Evolutionary conservation across 305 asterid genomes (phyloP).

Genomic region (Fraxinus sp.): DNA sequence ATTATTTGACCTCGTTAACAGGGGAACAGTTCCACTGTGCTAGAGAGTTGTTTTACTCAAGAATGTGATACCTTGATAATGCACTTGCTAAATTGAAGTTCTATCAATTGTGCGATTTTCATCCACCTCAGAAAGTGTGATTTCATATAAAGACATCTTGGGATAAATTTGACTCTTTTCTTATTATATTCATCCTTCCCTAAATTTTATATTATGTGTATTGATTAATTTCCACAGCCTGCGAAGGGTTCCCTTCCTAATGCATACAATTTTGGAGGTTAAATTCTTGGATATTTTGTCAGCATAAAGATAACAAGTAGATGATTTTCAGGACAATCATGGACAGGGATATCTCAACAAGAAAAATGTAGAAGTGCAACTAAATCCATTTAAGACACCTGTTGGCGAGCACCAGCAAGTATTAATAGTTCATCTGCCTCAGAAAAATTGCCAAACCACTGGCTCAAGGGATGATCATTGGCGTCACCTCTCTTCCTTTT

Average conservation of each 20-base stretch:
- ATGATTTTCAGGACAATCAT: neutral
- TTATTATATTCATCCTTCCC: neutral
- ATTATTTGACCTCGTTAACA: neutral
- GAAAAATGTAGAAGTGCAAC: neutral
- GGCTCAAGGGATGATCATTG: constrained; percentile 57
- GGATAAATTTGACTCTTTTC: neutral
- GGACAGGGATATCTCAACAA: neutral
- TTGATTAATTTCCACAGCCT: neutral
- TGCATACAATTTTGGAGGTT: neutral
- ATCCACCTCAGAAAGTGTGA: neutral
- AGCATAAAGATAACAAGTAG: neutral
- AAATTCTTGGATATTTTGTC: neutral
- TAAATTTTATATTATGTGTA: neutral
- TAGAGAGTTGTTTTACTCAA: neutral
- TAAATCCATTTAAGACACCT: constrained; percentile 33
- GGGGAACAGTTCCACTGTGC: neutral
- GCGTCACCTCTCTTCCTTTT: constrained; percentile 56
- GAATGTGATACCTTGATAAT: neutral
- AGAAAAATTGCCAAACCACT: constrained; percentile 72
- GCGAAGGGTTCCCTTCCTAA: neutral
- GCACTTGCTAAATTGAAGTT: neutral
- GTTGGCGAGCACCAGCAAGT: constrained; percentile 78
- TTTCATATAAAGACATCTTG: neutral
- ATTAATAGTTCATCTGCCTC: constrained; percentile 84
- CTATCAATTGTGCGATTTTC: neutral